phyloP scores from a whole-genome alignment of 2,329 filamentous ascomycete species.

The Penicillium paneum region DNA sequence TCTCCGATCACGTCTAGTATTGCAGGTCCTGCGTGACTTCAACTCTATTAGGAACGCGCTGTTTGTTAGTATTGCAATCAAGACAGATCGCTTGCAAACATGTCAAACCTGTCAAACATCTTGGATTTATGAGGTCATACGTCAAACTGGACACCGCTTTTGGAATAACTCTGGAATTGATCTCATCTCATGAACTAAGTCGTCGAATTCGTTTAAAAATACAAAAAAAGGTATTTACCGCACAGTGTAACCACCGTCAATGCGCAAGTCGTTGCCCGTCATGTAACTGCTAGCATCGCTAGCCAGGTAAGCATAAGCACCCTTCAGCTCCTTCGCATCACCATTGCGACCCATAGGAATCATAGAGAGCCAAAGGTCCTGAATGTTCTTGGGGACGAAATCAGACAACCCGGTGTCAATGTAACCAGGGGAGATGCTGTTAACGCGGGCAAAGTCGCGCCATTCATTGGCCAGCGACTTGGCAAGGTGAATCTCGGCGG shows the following conservation, averaged over 20 bases:
- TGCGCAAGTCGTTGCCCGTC: constrained; percentile 48
- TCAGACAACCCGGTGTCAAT: constrained; percentile 66
- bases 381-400: constrained; percentile 58
- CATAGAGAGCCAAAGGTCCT: constrained; percentile 59
- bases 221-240: constrained; percentile 30
- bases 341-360: constrained; percentile 60
- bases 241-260: constrained; percentile 51
- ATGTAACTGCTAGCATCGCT: constrained; percentile 50
- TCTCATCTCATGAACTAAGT: not conserved
- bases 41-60: too few species aligned
- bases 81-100: not conserved
- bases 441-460: constrained; percentile 66
- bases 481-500: constrained; percentile 63
- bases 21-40: constrained; percentile 26
- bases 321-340: constrained; percentile 65
- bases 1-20: constrained; percentile 47
- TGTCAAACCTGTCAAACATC: not conserved
- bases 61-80: too few species aligned
- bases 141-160: not conserved
- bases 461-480: constrained; percentile 66
- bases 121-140: not conserved
- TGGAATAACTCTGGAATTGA: not conserved
- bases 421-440: constrained; percentile 66
- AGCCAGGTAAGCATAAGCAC: constrained; percentile 51
- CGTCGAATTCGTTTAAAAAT: constrained; percentile 6